Base-by-base conservation (phyloP, 331 rosid species). In the Rhamnella rubrinervis region DNA sequence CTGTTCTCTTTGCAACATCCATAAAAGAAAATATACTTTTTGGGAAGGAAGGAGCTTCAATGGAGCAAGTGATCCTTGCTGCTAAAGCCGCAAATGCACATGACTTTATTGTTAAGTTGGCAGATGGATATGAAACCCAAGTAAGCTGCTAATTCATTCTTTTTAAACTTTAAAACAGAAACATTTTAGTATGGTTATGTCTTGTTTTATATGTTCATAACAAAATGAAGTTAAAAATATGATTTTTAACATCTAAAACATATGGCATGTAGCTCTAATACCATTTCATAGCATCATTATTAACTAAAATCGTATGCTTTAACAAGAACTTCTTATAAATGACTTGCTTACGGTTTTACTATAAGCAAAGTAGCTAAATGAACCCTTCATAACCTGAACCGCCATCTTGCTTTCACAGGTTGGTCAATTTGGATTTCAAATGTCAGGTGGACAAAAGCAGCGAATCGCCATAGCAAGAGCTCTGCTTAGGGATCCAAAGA, bases 401-500 rank as follows among this genome's bases (percentile, higher is more conserved):
- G 19, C 20, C n/a, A 16, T 61, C 3, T 28, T 74, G 75, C 23
- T 65, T 78, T 77, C 18, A 61, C 63, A 90, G 92, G 98, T 89
- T 66, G 97, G 96, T 13, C 97, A 90, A 77, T 88, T 90, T 60
- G 96, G 98, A 55, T 79, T 85, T 59, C 96, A 85, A 57, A 65
- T 93, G 77, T 93, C 96, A 40, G 97, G 98, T 4, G 98, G 97
- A 59, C 97, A 90, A 83, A 90, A 90, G 89, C 97, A 90, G 68
- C 82, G 96, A 19, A 88, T 93, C 44, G 95, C 92, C 38, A 90
- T 88, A 63, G 98, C 97, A 4, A 81, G 97, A 82, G 97, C 98
- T 61, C 85, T 93, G 20, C 84, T 90, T 6, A 83, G 92, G 77
- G 89, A 93, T 71, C 98, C 98, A 25, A 90, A 83, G 84, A 77